Evolutionary conservation across 345 rosid genomes (phyloP).

Genomic region (Leavenworthia alabamica): DNA sequence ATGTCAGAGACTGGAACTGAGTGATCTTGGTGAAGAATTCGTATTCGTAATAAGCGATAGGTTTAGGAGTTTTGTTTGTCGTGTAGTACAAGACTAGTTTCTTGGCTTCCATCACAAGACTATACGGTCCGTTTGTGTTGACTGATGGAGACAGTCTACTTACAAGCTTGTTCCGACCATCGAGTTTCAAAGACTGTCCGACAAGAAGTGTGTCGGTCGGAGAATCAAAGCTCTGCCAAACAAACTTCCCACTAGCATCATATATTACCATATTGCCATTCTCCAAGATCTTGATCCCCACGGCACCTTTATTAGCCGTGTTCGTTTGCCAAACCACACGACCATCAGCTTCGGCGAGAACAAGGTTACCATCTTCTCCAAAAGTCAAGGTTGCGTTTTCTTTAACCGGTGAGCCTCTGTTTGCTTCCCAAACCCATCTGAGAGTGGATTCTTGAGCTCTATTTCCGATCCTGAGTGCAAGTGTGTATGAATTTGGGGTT

Average conservation of each 20-base stretch:
- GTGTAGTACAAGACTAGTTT: constrained; percentile 34
- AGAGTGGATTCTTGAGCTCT: constrained; percentile 30
- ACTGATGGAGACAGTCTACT: constrained; percentile 36
- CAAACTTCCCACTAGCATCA: constrained; percentile 36
- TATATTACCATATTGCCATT: constrained; percentile 60
- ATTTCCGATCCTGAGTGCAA: constrained; percentile 46
- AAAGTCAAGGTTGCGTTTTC: constrained; percentile 52
- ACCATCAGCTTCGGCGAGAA: constrained; percentile 52
- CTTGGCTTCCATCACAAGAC: constrained; percentile 48
- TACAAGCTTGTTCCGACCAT: constrained; percentile 39
- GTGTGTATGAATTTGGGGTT: constrained; percentile 51
- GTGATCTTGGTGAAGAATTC: neutral
- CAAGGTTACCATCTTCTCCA: constrained; percentile 48
- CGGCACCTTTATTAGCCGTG: constrained; percentile 55
- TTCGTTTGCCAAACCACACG: constrained; percentile 52
- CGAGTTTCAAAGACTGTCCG: constrained; percentile 38
- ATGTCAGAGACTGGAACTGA: constrained; percentile 6
- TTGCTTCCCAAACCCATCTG: constrained; percentile 75
- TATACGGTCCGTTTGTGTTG: constrained; percentile 41
- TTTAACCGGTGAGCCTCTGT: constrained; percentile 48
- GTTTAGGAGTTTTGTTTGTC: constrained; percentile 29
- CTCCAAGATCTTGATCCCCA: constrained; percentile 42
- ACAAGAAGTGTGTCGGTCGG: constrained; percentile 61
- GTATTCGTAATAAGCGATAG: constrained; percentile 28
- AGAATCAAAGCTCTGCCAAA: constrained; percentile 57